Base-by-base conservation (phyloP, 305 asterid species). In the Fraxinus angustifolia region DNA sequence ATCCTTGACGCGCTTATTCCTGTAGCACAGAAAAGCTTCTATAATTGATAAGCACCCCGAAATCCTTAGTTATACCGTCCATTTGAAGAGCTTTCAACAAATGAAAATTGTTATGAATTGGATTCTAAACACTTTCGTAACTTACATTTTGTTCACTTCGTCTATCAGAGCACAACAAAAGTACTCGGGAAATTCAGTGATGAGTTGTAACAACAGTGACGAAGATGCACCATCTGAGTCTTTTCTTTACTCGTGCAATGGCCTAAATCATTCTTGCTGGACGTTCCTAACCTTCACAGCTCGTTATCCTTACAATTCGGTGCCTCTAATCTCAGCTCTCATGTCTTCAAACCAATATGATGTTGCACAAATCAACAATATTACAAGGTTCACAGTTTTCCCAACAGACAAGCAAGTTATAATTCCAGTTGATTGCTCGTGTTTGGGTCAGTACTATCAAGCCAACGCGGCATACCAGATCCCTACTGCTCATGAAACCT, bases 211-310 rank as follows among this genome's bases (percentile, higher is more conserved):
- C 82, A 23, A 0, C 74, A 81, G 8, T 1, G 56, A 71, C 0
- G 83, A 48, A 50, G 56, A 48, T 3, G 38, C 6, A 17, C 83
- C 83, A 3, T 73, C 87, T 1, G 80, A 84, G 28, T 79, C 87
- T 34, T 79, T 74, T 68, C 88, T 85, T n/a, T 87, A 91, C 83
- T 60, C 87, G 6, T 91, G 92, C 83, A 91, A 87, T 23, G 89
- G 89, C 31, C 70, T 65, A 5, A 8, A 56, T 35, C 73, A 80
- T 5, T 84, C 93, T 56, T 91, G 94, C 84, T 65, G 45, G 68
- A 89, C 97, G 42, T 91, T 89, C 48, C 85, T 92, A 78, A 84
- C 88, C 50, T 92, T 92, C 88, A 81, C 85, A 78, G 87, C 97
- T 1, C 83, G 16, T 26, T 16, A 42, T 56, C 94, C 97, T 0